A percentile compares a stretch with the other conserved stretches of the same genome.
Evolutionary conservation across 1,284 basidiomycete genomes (phyloP).

Genomic region (Inonotus obliquus): DNA sequence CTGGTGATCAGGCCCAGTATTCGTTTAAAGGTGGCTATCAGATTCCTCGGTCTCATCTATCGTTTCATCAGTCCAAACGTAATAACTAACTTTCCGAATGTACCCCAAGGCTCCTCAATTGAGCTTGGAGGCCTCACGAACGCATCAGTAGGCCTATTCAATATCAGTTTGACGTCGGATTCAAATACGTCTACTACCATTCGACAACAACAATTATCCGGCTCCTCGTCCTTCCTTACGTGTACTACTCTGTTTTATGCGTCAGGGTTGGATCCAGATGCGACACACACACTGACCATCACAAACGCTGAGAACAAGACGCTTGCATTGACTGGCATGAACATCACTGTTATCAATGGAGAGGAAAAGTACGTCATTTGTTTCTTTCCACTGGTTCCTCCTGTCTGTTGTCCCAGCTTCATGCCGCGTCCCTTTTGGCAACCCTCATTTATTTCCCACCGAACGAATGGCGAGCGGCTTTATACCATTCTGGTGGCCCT

Average conservation of each 20-base stretch:
- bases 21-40: constrained; percentile 17
- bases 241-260: constrained; percentile 53
- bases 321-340: constrained; percentile 38
- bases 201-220: constrained; percentile 42
- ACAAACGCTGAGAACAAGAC: constrained; percentile 50
- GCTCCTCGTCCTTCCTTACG: constrained; percentile 39
- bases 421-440: not conserved
- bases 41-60: not conserved
- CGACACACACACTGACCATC: constrained; percentile 47
- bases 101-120: constrained; percentile 38
- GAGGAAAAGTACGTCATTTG: constrained; percentile 32
- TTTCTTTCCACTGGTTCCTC: constrained; percentile 19
- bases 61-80: not conserved
- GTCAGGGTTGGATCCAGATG: constrained; percentile 49
- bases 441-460: not conserved
- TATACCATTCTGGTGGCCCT: constrained; percentile 12
- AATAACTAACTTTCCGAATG: not conserved
- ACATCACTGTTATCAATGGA: constrained; percentile 36
- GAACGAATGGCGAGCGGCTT: not conserved
- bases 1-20: constrained; percentile 13
- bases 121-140: constrained; percentile 52
- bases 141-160: constrained; percentile 48
- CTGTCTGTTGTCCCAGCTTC: not conserved
- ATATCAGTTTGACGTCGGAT: constrained; percentile 52
- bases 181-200: constrained; percentile 35